phyloP scores from a whole-genome alignment of 1,284 basidiomycete species.

The Pseudozyma pruni region DNA sequence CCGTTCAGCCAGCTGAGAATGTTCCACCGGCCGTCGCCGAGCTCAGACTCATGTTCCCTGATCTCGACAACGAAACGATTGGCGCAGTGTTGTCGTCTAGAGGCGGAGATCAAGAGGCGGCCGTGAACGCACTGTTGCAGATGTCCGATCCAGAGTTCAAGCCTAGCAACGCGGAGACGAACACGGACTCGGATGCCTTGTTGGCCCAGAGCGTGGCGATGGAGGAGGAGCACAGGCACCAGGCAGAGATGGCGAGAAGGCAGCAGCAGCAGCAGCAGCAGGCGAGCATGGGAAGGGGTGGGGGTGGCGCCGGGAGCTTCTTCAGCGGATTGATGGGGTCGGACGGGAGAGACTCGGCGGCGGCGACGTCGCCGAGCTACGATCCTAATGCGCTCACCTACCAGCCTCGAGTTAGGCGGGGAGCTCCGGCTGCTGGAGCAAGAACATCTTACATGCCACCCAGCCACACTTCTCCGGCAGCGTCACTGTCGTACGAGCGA shows the following conservation, averaged over 20 bases:
- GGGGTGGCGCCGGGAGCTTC: slow-evolving; percentile 41
- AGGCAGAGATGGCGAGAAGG: slow-evolving; percentile 13
- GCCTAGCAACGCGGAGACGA: slow-evolving; percentile 25
- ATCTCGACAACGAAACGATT: slow-evolving; percentile 56
- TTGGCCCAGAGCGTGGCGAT: slow-evolving; percentile 51
- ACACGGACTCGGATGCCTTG: slow-evolving; percentile 53
- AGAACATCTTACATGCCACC: slow-evolving; percentile 17
- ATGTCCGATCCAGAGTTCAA: slow-evolving; percentile 60
- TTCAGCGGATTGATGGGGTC: slow-evolving; percentile 35
- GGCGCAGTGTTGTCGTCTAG: slow-evolving; percentile 51
- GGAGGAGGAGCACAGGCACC: slow-evolving; percentile 47
- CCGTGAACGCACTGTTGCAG: slow-evolving; percentile 55
- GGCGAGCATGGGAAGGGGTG: slow-evolving; percentile 21
- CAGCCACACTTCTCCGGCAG: slow-evolving; percentile 3
- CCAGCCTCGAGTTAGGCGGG: slow-evolving; percentile 50
- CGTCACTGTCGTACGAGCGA: slow-evolving; percentile 11
- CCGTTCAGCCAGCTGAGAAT: slow-evolving; percentile 6
- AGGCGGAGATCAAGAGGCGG: slow-evolving; percentile 53
- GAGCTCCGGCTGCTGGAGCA: slow-evolving; percentile 10
- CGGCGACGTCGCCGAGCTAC: slow-evolving; percentile 29
- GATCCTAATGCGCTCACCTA: slow-evolving; percentile 55
- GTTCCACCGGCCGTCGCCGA: slow-evolving; percentile 38
- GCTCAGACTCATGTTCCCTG: slow-evolving; percentile 58
- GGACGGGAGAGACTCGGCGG: slow-evolving; percentile 11
- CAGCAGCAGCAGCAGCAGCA: slow-evolving; percentile 32